phyloP scores from a whole-genome alignment of 2,329 filamentous ascomycete species.

The Colletotrichum spinosum region DNA sequence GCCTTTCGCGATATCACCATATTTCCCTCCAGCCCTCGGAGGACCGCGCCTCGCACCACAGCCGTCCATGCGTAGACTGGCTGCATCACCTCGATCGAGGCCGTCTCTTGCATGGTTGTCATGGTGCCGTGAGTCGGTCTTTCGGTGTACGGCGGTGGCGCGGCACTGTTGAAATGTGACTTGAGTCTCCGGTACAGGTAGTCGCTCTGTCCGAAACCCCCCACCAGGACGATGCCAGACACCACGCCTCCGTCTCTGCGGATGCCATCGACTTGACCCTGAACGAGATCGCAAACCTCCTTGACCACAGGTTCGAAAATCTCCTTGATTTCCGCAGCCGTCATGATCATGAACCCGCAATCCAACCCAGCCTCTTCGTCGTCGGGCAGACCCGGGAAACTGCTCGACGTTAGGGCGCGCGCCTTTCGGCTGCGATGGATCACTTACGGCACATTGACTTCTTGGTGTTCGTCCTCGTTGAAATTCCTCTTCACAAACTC shows the following conservation, averaged over 20 bases:
- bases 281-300: constrained; percentile 75
- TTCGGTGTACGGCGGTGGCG: constrained; percentile 74
- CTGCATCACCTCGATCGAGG: constrained; percentile 82
- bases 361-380: constrained; percentile 81
- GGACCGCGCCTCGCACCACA: constrained; percentile 80
- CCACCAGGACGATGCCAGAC: constrained; percentile 82
- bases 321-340: constrained; percentile 74
- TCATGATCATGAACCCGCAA: constrained; percentile 81
- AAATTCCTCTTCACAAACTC: constrained; percentile 89
- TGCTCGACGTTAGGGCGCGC: constrained; percentile 40
- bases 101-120: constrained; percentile 58
- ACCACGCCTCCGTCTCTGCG: constrained; percentile 71
- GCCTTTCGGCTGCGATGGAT: neutral
- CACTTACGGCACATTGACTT: constrained; percentile 79
- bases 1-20: constrained; percentile 82
- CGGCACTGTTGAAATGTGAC: constrained; percentile 71
- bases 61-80: constrained; percentile 86
- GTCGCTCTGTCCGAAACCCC: constrained; percentile 84
- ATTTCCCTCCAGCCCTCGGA: constrained; percentile 80
- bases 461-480: constrained; percentile 80
- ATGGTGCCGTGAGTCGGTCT: constrained; percentile 73
- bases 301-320: constrained; percentile 83
- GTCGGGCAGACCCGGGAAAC: constrained; percentile 79
- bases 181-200: constrained; percentile 80
- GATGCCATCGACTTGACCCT: constrained; percentile 74